phyloP scores from a whole-genome alignment of 2,329 filamentous ascomycete genomes.

The Penicillium capsulatum region DNA sequence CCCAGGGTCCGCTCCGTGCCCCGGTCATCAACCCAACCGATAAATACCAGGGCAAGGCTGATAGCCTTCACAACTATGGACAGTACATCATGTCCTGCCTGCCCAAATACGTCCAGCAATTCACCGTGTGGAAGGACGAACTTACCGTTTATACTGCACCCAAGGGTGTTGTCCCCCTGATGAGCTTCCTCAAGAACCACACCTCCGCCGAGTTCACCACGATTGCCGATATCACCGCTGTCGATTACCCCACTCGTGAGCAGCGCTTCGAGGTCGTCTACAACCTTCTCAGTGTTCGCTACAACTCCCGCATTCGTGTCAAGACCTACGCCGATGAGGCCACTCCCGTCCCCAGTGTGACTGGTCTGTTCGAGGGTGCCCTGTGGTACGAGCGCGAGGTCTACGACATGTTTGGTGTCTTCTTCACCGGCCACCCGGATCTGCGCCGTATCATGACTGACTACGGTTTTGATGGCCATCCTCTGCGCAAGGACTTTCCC shows the following conservation, averaged over 20 bases:
- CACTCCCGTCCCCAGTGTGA: constrained; percentile 85
- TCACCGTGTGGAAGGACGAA: constrained; percentile 99
- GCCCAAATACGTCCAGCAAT: constrained; percentile 98
- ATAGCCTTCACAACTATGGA: constrained; percentile 88
- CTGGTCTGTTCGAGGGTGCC: constrained; percentile 82
- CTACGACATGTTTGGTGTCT: constrained; percentile 95
- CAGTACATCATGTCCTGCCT: constrained; percentile 94
- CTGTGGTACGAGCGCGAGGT: constrained; percentile 99
- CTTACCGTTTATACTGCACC: constrained; percentile 91
- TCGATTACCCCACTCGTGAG: constrained; percentile 92
- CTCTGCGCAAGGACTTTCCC: constrained; percentile 95
- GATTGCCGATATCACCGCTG: constrained; percentile 84
- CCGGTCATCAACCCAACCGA: constrained; percentile 88
- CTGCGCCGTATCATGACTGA: constrained; percentile 98
- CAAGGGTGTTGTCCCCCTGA: constrained; percentile 80
- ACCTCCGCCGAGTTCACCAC: constrained; percentile 96
- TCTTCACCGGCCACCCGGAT: constrained; percentile 93
- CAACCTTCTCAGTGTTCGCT: constrained; percentile 90
- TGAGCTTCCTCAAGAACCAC: constrained; percentile 95
- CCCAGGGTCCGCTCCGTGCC: constrained; percentile 62
- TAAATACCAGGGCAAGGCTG: constrained; percentile 82
- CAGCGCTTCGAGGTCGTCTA: constrained; percentile 98
- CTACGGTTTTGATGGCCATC: constrained; percentile 98
- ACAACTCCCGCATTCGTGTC: constrained; percentile 93
- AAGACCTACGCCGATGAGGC: constrained; percentile 99